phyloP scores from a whole-genome alignment of 1,284 basidiomycete species.

The Phellinidium pouzarii region DNA sequence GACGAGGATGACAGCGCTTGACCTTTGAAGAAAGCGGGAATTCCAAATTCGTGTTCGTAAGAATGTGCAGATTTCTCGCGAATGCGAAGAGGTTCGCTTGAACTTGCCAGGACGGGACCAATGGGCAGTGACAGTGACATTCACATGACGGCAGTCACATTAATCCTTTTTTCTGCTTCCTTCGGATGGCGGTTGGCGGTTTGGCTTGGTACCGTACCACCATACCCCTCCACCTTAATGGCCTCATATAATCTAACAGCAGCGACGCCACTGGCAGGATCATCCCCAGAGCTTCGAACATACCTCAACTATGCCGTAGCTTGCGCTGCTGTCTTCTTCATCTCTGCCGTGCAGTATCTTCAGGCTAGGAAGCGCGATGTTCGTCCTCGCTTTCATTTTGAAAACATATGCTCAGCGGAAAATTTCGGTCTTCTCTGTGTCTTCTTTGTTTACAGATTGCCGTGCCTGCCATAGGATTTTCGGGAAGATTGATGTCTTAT shows the following conservation, averaged over 20 bases:
- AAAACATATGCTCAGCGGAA: not conserved
- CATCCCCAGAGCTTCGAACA: not conserved
- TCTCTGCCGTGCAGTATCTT: constrained; percentile 5
- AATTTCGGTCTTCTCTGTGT: not conserved
- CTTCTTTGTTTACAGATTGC: constrained; percentile 3
- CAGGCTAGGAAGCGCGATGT: constrained; percentile 8
- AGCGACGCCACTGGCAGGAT: not conserved
- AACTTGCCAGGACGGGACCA: too few species aligned
- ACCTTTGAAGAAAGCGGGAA: too few species aligned
- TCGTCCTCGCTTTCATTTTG: not conserved
- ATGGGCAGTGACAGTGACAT: too few species aligned
- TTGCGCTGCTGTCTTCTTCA: not conserved
- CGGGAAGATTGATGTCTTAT: constrained; percentile 8
- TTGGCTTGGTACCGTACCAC: too few species aligned
- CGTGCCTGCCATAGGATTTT: constrained; percentile 10
- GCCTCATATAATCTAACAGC: not conserved
- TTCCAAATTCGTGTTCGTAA: too few species aligned
- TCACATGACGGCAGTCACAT: too few species aligned
- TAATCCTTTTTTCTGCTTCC: too few species aligned
- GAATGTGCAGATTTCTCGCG: too few species aligned
- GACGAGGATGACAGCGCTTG: too few species aligned
- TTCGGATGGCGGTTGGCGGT: too few species aligned
- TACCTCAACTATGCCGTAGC: not conserved
- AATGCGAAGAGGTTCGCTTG: too few species aligned
- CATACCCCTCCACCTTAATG: too few species aligned